Base-by-base conservation (phyloP, 331 rosid species). In the Quercus phellos region DNA sequence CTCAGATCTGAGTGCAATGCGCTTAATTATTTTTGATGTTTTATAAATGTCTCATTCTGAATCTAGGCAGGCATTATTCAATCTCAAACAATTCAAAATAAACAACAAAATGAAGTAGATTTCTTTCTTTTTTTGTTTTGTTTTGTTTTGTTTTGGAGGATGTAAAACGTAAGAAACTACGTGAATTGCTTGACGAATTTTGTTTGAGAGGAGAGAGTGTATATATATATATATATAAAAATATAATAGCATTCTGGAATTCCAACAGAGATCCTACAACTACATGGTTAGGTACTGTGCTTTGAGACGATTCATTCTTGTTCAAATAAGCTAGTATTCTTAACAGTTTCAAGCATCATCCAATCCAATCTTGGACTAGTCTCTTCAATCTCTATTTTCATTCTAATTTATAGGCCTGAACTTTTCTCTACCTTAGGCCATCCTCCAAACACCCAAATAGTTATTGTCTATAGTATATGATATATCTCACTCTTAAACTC, bases 1-100 rank as follows among this genome's bases (percentile, higher is more conserved):
- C 77, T 50, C 22, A 81, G 89, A 88, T 88, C 91, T 85, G 85
- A 51, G 80, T 75, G 58, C 80, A 78, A 24, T 85, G 82, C 69
- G 22, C 29, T 8, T 69, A 10, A 22, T 56, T 74, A 58, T 42
- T 67, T 73, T 50, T 24, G 29, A 53, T 58, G 73, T 68, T 83
- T 81, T 74, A 74, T 51, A 58, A 74, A 2, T 51, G 51, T 21
- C 50, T 56, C 64, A 56, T 21, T 56, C 64, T 56, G 26, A 21
- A 21, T 46, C 53, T 46, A 10, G 53, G 53, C 16, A 46, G 53
- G 53, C 53, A 46, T 46, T 38, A 38, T 38, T 38, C 46, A 38
- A 38, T 38, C 2, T 46, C 53, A 12, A 46, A 46, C 53, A 46
- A 46, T 46, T 46, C 46, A 38, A 38, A 38, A 38, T 38, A 38